Base-by-base conservation (phyloP, 352 stramenopile species). In the Aphanomyces euteiches region DNA sequence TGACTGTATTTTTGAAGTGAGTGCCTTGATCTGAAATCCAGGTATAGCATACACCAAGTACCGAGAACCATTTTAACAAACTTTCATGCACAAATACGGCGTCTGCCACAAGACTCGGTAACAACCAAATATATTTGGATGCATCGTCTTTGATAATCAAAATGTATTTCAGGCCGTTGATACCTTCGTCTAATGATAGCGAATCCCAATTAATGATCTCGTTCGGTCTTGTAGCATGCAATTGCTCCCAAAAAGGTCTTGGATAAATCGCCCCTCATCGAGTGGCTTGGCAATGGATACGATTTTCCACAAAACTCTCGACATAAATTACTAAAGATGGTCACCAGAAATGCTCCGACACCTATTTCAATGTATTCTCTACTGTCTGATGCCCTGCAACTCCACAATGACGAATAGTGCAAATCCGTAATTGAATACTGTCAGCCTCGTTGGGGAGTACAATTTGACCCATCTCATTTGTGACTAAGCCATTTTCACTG, bases 1-100 rank as follows among this genome's bases (percentile, higher is more conserved):
- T 50, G 3, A 73, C 59, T 50, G 53, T n/a, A 39, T 63, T 74
- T 54, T 74, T 74, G 69, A 74, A 74, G 47, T 74, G 58, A 34
- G 69, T 72, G 19, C 39, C 69, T 66, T 71, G 69, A 38, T 74
- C 59, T 34, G 59, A 70, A 21, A 74, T 47, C 69, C 69, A 74
- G 12, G 28, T n/a, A 6, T 53, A 56, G 39, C 34, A 65, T 10
- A 73, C 38, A 19, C 68, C 68, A 60, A 73, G 72, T 12, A 54
- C 40, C 6, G 43, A 34, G 37, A 73, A 73, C 63, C 68, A 73
- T 39, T 73, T 28, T 15, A 72, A 5, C 41, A 64, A 72, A 45
- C 37, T 56, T 64, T 72, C 17, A 39, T 34, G 53, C 21, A 64
- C 59, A 38, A 45, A 41, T 8, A 28, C 8, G n/a, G 63, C 28